Evolutionary conservation across 768 basidiomycete genomes (phyloP), one percentile per base, ranked within the genome.

Genomic region (Suillus alpinus): DNA sequence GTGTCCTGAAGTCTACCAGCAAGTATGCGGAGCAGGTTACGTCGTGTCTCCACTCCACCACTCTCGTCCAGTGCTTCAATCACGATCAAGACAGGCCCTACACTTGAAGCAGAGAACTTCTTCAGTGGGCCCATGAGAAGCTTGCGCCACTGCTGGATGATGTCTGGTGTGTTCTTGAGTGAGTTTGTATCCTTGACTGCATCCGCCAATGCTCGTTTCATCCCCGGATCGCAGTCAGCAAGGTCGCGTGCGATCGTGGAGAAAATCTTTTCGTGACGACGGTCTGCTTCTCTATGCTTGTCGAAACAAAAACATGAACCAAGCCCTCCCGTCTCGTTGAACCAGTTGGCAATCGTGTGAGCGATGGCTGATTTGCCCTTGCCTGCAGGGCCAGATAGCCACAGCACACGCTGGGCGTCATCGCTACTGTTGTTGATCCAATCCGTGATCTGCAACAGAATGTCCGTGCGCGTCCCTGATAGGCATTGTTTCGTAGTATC

Each of bases 381-480:
- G 14, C 69, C 71, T 1, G 72, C 69, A 56, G 47, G 58, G 26
- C 72, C 72, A 49, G 56, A 62, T n/a, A 72, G 56, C 68, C 67
- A 72, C 40, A 57, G 65, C 55, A 68, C 55, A 4, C 59, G 58
- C 13, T 57, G 47, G 37, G 49, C 29, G 37, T 62, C 44, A 10
- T 44, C 51, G 16, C 47, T 23, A 12, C 51, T 55, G 43, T 60
- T 44, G 46, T 66, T 62, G 16, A 63, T 53, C 73, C 73, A 75
- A 18, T 63, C 52, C 32, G 51, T 56, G 41, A 75, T 70, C 23
- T 67, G 66, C n/a, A 68, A 63, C 41, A 73, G 60, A 26, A 74
- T 65, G 13, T 57, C 61, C n/a, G 49, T 31, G 8, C 71, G 68
- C 10, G 73, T 75, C 6, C 63, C 66, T 0, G 57, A 40, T 3